Base-by-base conservation (phyloP, 2,329 filamentous ascomycete species). In the Alternaria sp. region DNA sequence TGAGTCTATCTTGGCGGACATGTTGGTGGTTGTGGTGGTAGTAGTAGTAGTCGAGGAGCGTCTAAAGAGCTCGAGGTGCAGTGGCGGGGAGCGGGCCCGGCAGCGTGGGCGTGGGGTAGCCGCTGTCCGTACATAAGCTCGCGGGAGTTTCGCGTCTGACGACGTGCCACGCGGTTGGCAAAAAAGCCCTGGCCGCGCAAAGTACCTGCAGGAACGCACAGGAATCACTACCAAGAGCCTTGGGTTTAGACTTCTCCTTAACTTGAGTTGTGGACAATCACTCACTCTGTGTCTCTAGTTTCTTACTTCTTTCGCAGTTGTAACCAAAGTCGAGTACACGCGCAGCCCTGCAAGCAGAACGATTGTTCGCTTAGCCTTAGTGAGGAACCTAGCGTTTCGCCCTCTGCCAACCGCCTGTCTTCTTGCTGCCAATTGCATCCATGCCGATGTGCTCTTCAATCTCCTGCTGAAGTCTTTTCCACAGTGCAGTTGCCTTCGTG, bases 1-100 rank as follows among this genome's bases (percentile, higher is more conserved):
- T 9, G 76, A 72, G 63, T 84, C 82, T 74, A 85, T 83, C 45
- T 70, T 70, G 43, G 68, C 60, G 54, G 71, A 41, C 72, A 74
- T 75, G 34, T 41, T 59, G 56, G 44, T 46, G 34, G 38, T 53
- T 14, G 50, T n/a, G 34, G 34, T 36, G 32, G 32, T 52, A 18
- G 18, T 10, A 27, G 32, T 52, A 18, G 18, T 10, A 27, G 25
- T 44, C 18, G 51, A 44, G 41, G 44, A 27, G 14, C 30, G 32
- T 38, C 28, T 34, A 7, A 25, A 12, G 27, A 44, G 51, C 28
- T 54, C 41, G 38, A 44, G 28, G 9, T 27, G 51, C 16, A 54
- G 4, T 22, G 40, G 51, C n/a, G 51, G 51, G 40, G 51, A 10
- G 51, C 51, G 51, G 51, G 28, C 38, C 51, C 38, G 28, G 18